phyloP scores from a whole-genome alignment of 805 yeast species.

The Metschnikowia gelsemii region DNA sequence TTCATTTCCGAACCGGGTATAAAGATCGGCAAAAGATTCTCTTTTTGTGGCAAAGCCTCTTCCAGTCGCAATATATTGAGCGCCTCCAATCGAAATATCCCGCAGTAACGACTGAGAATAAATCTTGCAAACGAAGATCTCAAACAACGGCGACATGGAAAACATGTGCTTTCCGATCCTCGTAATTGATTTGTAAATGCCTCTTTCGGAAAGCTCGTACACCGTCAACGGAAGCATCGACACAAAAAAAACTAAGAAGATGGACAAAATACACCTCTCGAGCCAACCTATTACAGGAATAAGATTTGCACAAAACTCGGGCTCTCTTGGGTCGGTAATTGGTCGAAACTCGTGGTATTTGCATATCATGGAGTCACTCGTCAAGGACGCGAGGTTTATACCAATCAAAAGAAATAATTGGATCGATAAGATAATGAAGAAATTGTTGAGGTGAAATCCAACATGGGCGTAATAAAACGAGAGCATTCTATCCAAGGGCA shows the following conservation, averaged over 20 bases:
- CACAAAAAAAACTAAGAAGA: slow-evolving; percentile 78
- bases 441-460: slow-evolving; percentile 81
- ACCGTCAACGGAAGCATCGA: slow-evolving; percentile 76
- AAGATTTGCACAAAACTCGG: slow-evolving; percentile 73
- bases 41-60: slow-evolving; percentile 84
- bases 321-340: slow-evolving; percentile 61
- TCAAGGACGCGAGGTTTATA: slow-evolving; percentile 69
- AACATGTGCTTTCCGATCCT: slow-evolving; percentile 67
- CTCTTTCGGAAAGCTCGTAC: slow-evolving; percentile 81
- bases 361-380: slow-evolving; percentile 71
- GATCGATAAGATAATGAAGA: slow-evolving; percentile 73
- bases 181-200: slow-evolving; percentile 70
- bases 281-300: slow-evolving; percentile 78
- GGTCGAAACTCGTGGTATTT: slow-evolving; percentile 64
- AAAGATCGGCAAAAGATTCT: slow-evolving; percentile 70
- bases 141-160: slow-evolving; percentile 77
- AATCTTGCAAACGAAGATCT: slow-evolving; percentile 78
- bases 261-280: slow-evolving; percentile 75
- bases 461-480: slow-evolving; percentile 85
- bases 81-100: slow-evolving; percentile 81
- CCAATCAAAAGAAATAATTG: slow-evolving; percentile 70
- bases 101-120: slow-evolving; percentile 69
- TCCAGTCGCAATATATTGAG: slow-evolving; percentile 83
- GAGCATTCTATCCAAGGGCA: slow-evolving; percentile 77
- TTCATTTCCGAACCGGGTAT: slow-evolving; percentile 76